These are phyloP conservation scores for Didymella pomorum DNA, from an alignment of 2,329 filamentous ascomycete genomes.

Conservation along the genomic window DNA sequence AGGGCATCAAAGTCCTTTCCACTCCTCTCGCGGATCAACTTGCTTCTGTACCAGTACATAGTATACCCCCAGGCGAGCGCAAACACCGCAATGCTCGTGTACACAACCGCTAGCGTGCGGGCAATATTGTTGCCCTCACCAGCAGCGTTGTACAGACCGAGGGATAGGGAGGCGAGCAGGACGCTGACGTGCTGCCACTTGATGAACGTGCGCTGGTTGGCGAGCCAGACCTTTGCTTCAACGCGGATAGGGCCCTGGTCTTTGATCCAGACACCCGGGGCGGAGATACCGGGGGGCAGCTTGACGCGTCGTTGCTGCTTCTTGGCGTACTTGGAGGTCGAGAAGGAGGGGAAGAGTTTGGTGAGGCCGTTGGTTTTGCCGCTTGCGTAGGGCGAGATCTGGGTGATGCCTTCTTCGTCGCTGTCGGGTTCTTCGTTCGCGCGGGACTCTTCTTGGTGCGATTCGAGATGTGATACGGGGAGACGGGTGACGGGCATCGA, in stretches of 20 bases:
- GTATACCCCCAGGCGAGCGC: slow-evolving; percentile 86
- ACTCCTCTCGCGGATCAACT: slow-evolving; percentile 83
- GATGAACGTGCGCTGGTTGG: slow-evolving; percentile 96
- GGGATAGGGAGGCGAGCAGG: slow-evolving; percentile 80
- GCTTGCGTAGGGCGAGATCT: slow-evolving; percentile 15
- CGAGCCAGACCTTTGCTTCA: slow-evolving; percentile 98
- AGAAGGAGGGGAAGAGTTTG: slow-evolving; percentile 82
- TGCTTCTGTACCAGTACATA: slow-evolving; percentile 77
- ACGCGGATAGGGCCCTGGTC: slow-evolving; percentile 90
- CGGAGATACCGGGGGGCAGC: slow-evolving; percentile 85
- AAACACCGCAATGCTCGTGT: slow-evolving; percentile 82
- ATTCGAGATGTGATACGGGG: slow-evolving; percentile 25
- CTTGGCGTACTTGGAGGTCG: slow-evolving; percentile 72
- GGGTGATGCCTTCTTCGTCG: slow-evolving; percentile 58
- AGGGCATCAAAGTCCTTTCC: slow-evolving; percentile 94
- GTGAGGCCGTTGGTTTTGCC: slow-evolving; percentile 65
- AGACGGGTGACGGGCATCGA: slow-evolving; percentile 31
- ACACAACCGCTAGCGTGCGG: slow-evolving; percentile 79
- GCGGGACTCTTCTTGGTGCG: slow-evolving; percentile 43
- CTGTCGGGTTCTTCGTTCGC: slow-evolving; percentile 58
- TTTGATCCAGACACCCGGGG: slow-evolving; percentile 90
- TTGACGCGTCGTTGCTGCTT: slow-evolving; percentile 58
- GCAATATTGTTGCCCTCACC: slow-evolving; percentile 77
- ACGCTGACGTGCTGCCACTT: slow-evolving; percentile 98
- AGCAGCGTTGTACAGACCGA: slow-evolving; percentile 89